A percentile compares a stretch with the other conserved stretches of the same genome.
Conservation (phyloP, 495 filamentous ascomycete genomes). For the Talaromyces adpressus region DNA sequence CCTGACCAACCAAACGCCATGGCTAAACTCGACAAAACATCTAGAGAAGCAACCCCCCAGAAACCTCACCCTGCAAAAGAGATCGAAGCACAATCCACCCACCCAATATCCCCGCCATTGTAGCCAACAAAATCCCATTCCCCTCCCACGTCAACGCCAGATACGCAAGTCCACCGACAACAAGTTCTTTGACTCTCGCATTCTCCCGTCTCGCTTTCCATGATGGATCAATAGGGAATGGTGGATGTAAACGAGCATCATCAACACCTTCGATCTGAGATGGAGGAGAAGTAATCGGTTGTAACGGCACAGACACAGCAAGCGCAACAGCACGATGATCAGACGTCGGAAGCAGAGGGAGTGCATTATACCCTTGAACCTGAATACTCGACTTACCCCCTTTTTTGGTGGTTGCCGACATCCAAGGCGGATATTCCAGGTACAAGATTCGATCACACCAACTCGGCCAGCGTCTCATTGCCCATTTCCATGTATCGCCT, state of each 20-base stretch:
- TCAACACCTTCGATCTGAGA: constrained; percentile 12
- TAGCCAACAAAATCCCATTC: constrained; percentile 38
- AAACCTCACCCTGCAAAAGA: constrained; percentile 14
- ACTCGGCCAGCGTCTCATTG: constrained; percentile 74
- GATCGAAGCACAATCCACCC: constrained; percentile 40
- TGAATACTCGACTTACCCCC: constrained; percentile 27
- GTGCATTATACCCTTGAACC: constrained; percentile 57
- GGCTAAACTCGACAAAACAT: neutral
- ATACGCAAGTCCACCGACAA: constrained; percentile 52
- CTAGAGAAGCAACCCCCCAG: neutral
- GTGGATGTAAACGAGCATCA: constrained; percentile 30
- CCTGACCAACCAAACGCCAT: neutral
- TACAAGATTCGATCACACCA: constrained; percentile 94
- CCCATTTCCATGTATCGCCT: constrained; percentile 58
- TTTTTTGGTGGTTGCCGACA: constrained; percentile 13
- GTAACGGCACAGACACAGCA: constrained; percentile 50
- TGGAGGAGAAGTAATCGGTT: constrained; percentile 15
- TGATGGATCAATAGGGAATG: constrained; percentile 46
- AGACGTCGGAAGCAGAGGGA: constrained; percentile 67
- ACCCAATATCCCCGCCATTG: constrained; percentile 32
- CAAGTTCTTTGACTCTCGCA: constrained; percentile 50
- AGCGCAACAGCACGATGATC: constrained; percentile 83
- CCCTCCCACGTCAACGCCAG: constrained; percentile 56
- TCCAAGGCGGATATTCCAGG: constrained; percentile 52
- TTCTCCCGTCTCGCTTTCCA: constrained; percentile 41